phyloP scores from a whole-genome alignment of 495 filamentous ascomycete species.

The Talaromyces nanjingensis region DNA sequence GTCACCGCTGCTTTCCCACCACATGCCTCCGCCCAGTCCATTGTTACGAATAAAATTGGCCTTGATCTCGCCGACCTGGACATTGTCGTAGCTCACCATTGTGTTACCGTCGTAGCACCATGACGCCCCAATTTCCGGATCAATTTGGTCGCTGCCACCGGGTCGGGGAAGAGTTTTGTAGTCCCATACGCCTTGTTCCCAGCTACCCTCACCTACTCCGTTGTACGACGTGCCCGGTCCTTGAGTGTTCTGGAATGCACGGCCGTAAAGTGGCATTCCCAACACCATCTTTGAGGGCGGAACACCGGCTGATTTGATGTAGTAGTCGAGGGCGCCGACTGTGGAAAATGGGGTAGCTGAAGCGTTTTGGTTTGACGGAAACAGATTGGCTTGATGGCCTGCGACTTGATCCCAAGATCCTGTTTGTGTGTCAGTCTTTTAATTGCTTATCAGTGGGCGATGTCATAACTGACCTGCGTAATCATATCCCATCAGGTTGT shows the following conservation, averaged over 20 bases:
- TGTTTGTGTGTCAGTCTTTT: slow-evolving; percentile 46
- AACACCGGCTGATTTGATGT: slow-evolving; percentile 52
- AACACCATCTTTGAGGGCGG: slow-evolving; percentile 63
- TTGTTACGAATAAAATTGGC: slow-evolving; percentile 55
- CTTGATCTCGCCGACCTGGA: slow-evolving; percentile 54
- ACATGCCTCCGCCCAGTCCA: slow-evolving; percentile 79
- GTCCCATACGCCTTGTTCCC: slow-evolving; percentile 76
- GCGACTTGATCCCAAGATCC: slow-evolving; percentile 62
- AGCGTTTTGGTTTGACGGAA: slow-evolving; percentile 41
- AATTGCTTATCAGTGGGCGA: not conserved
- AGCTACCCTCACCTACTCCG: slow-evolving; percentile 59
- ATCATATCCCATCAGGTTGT: slow-evolving; percentile 75
- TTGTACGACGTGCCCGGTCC: slow-evolving; percentile 62
- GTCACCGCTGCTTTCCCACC: slow-evolving; percentile 89
- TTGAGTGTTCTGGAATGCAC: slow-evolving; percentile 63
- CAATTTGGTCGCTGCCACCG: slow-evolving; percentile 29
- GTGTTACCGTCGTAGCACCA: slow-evolving; percentile 68
- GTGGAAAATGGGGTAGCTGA: slow-evolving; percentile 62
- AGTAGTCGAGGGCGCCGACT: slow-evolving; percentile 56
- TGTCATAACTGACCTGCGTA: slow-evolving; percentile 40
- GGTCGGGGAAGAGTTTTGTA: slow-evolving; percentile 53
- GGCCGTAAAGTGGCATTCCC: slow-evolving; percentile 82
- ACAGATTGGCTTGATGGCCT: slow-evolving; percentile 74
- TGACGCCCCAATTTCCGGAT: slow-evolving; percentile 45
- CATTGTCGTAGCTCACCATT: slow-evolving; percentile 74